Conservation (phyloP, 2,329 filamentous ascomycete species). For the Colletotrichum sojae region DNA sequence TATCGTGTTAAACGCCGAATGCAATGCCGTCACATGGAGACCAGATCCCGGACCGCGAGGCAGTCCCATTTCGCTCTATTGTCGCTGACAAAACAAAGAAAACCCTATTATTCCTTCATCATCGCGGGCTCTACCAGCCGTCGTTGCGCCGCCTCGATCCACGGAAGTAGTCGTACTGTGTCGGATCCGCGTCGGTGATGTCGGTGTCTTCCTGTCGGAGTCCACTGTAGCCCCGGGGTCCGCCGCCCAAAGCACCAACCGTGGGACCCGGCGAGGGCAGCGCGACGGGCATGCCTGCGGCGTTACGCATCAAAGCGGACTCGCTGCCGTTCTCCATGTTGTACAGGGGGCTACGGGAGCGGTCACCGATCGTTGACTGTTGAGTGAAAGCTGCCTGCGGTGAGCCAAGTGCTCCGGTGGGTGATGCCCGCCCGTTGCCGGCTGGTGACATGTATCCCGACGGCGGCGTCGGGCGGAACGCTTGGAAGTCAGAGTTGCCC, state of each 20-base stretch:
- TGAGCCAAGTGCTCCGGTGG: slow-evolving; percentile 25
- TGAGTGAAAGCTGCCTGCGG: slow-evolving; percentile 37
- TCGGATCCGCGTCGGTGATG: slow-evolving; percentile 56
- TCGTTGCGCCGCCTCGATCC: slow-evolving; percentile 53
- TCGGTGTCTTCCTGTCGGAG: slow-evolving; percentile 68
- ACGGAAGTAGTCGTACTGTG: slow-evolving; percentile 72
- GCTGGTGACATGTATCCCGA: slow-evolving; percentile 43
- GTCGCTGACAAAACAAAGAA: slow-evolving; percentile 32
- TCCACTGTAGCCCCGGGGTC: slow-evolving; percentile 71
- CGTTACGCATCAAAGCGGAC: slow-evolving; percentile 66
- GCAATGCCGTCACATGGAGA: slow-evolving; percentile 31
- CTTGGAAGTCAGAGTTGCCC: slow-evolving; percentile 41
- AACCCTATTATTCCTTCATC: slow-evolving; percentile 13
- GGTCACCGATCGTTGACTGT: slow-evolving; percentile 35
- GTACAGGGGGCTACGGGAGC: slow-evolving; percentile 65
- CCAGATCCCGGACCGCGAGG: slow-evolving; percentile 20
- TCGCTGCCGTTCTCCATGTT: slow-evolving; percentile 65
- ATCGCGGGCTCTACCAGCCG: slow-evolving; percentile 51
- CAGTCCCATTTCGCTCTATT: slow-evolving; percentile 20
- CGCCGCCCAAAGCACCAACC: slow-evolving; percentile 68
- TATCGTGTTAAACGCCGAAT: slow-evolving; percentile 29
- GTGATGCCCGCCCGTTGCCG: slow-evolving; percentile 33
- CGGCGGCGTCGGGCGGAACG: slow-evolving; percentile 36
- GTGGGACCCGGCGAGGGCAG: slow-evolving; percentile 58
- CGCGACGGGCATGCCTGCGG: slow-evolving; percentile 65